phyloP scores from a whole-genome alignment of 495 filamentous ascomycete genomes.

The Copromyces sp. region DNA sequence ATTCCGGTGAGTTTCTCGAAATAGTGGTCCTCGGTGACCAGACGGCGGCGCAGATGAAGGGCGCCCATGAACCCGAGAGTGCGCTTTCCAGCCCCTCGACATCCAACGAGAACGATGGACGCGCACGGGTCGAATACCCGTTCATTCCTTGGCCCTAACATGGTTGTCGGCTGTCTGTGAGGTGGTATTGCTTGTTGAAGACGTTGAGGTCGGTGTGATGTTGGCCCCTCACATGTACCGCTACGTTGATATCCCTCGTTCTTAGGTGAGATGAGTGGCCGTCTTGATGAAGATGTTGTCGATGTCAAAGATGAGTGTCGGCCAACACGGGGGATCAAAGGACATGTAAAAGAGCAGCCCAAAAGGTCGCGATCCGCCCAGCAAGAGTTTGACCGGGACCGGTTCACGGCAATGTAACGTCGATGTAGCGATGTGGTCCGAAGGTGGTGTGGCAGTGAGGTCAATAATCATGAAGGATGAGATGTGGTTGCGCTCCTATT shows the following conservation, averaged over 20 bases:
- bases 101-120: slow-evolving; percentile 65
- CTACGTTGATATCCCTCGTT: background rate
- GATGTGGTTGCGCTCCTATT: background rate
- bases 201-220: background rate
- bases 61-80: slow-evolving; percentile 71
- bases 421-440: background rate
- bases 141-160: slow-evolving; percentile 25
- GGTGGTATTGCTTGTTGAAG: background rate
- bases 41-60: slow-evolving; percentile 54
- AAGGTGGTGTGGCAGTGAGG: background rate
- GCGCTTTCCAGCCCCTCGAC: slow-evolving; percentile 66
- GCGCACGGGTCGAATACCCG: slow-evolving; percentile 49
- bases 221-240: background rate
- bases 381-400: background rate
- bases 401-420: background rate
- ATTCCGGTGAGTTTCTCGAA: slow-evolving; percentile 59
- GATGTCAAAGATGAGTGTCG: background rate
- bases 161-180: background rate
- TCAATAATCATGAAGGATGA: background rate
- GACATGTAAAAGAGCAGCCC: background rate
- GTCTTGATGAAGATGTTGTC: background rate
- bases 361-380: background rate
- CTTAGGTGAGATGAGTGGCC: background rate
- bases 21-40: slow-evolving; percentile 61
- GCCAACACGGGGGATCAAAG: background rate